These are phyloP conservation scores for Skeletonema menzelii DNA, from an alignment of 108 stramenopile species.

Conservation along the genomic window DNA sequence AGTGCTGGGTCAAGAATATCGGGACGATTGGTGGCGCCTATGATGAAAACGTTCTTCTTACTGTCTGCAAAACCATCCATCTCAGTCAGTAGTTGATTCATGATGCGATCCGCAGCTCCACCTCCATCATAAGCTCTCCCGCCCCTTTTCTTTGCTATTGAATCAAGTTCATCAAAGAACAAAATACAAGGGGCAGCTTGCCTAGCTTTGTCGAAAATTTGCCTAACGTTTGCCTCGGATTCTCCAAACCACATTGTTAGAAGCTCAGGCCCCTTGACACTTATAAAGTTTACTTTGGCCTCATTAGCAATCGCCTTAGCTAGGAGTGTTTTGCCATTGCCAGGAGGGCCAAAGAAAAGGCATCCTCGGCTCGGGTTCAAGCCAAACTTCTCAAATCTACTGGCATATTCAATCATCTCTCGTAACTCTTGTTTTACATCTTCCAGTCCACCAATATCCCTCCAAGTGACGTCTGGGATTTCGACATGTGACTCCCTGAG, in stretches of 20 bases:
- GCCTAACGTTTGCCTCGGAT: conserved; percentile 92
- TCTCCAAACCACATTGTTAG: conserved; percentile 97
- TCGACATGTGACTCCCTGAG: conserved; percentile 47
- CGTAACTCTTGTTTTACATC: conserved; percentile 96
- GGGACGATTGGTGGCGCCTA: conserved; percentile 92
- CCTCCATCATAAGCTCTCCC: conserved; percentile 69
- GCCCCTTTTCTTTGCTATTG: conserved; percentile 89
- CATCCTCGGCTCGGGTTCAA: conserved; percentile 90
- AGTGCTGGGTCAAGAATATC: conserved; percentile 91
- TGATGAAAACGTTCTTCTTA: conserved; percentile 85
- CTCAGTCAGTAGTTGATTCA: conserved; percentile 96
- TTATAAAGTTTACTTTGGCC: conserved; percentile 96
- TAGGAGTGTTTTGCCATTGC: conserved; percentile 90
- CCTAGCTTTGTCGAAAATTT: conserved; percentile 86
- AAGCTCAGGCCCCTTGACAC: conserved; percentile 94
- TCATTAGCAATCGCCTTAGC: conserved; percentile 98
- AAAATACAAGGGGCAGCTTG: conserved; percentile 89
- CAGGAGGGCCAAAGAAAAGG: conserved; percentile 94
- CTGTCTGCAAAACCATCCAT: conserved; percentile 94
- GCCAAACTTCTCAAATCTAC: conserved; percentile 88
- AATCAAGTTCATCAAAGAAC: conserved; percentile 98
- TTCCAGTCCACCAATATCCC: conserved; percentile 95
- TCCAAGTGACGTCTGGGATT: conserved; percentile 96
- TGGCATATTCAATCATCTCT: conserved; percentile 93
- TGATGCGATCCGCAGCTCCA: conserved; percentile 94